These are phyloP conservation scores for Fomitopsis schrenkii DNA, from an alignment of 1,284 basidiomycete genomes.

Conservation along the genomic window DNA sequence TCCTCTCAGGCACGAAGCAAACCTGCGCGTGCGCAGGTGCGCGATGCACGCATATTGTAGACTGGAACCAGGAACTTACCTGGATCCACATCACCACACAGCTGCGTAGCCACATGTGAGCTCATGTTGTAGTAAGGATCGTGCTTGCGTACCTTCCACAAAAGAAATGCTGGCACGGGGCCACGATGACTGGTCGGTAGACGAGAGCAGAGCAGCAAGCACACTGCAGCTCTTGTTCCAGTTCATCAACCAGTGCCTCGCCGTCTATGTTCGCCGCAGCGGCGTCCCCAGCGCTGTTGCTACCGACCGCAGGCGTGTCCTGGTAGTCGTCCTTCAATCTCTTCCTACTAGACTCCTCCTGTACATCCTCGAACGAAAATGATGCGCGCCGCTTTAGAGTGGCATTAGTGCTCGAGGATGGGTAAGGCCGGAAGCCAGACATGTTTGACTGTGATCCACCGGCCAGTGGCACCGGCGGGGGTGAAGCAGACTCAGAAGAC, in stretches of 20 bases:
- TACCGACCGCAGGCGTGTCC: constrained; percentile 11
- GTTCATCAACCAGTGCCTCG: constrained; percentile 47
- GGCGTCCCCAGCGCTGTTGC: constrained; percentile 7
- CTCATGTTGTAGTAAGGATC: neutral
- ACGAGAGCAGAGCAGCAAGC: constrained; percentile 78
- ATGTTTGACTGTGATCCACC: neutral
- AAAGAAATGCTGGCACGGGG: constrained; percentile 81
- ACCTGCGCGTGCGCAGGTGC: too few species aligned
- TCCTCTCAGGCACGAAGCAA: too few species aligned
- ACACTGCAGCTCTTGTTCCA: constrained; percentile 72
- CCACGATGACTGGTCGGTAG: constrained; percentile 71
- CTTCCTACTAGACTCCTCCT: constrained; percentile 50
- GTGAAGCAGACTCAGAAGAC: neutral
- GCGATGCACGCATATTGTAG: too few species aligned
- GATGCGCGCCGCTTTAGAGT: constrained; percentile 63
- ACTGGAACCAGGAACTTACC: constrained; percentile 42
- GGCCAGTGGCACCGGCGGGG: neutral
- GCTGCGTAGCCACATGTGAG: constrained; percentile 33
- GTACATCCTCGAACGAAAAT: constrained; percentile 48
- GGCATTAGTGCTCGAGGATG: constrained; percentile 10
- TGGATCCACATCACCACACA: constrained; percentile 75
- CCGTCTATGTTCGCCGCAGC: constrained; percentile 22
- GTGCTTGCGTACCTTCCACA: constrained; percentile 63
- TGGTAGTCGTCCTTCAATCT: constrained; percentile 48
- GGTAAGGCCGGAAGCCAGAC: neutral